These are phyloP conservation scores for Meyerozyma sp. DNA, from an alignment of 1,139 yeast genomes.

Conservation along the genomic window DNA sequence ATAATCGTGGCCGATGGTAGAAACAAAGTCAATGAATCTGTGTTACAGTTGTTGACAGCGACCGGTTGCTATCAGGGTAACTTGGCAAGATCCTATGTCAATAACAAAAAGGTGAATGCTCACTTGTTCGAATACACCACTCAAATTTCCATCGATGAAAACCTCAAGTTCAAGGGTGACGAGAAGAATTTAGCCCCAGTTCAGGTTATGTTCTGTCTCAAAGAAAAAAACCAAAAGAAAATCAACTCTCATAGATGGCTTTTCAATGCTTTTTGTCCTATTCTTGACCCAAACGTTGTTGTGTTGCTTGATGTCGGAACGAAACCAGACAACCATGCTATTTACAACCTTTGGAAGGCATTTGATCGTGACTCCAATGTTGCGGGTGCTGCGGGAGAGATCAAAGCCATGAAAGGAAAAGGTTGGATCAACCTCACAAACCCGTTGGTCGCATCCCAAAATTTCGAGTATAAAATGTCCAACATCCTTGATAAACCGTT, in stretches of 20 bases:
- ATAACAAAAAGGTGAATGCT: conserved; percentile 83
- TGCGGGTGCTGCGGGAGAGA: conserved; percentile 98
- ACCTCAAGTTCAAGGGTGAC: conserved; percentile 70
- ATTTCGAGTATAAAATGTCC: conserved; percentile 94
- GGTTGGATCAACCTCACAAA: conserved; percentile 74
- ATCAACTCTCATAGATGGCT: conserved; percentile 96
- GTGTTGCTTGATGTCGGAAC: conserved; percentile 90
- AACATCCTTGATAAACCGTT: conserved; percentile 92
- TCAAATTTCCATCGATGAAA: conserved; percentile 79
- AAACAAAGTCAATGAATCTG: conserved; percentile 75
- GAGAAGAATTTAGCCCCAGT: conserved; percentile 89
- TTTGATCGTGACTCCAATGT: conserved; percentile 93
- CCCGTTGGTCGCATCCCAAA: conserved; percentile 94
- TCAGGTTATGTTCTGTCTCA: conserved; percentile 83
- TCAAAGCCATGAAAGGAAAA: conserved; percentile 88
- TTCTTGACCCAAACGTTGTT: conserved; percentile 82
- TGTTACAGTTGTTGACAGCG: conserved; percentile 80
- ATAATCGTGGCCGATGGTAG: conserved; percentile 91
- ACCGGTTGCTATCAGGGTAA: conserved; percentile 97
- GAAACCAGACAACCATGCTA: conserved; percentile 74
- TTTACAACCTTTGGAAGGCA: conserved; percentile 94
- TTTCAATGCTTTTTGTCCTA: conserved; percentile 87
- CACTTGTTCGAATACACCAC: conserved; percentile 94
- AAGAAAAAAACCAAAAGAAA: conserved; percentile 83
- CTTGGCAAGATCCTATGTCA: conserved; percentile 88